These are phyloP conservation scores for Magnusiomyces suaveolens DNA, from an alignment of 1,139 yeast species.

Conservation along the genomic window DNA sequence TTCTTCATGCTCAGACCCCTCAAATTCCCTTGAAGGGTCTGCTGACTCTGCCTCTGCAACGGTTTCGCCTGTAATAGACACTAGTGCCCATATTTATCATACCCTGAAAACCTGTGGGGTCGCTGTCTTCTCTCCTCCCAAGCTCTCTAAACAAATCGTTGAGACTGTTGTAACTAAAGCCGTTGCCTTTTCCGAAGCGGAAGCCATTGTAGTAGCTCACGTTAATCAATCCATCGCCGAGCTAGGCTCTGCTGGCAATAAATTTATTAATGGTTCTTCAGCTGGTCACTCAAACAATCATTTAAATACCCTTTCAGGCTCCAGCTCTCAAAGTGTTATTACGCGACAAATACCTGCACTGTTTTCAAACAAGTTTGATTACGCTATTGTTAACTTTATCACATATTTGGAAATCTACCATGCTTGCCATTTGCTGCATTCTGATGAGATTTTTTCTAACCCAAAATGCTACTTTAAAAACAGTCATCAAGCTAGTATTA, in stretches of 20 bases:
- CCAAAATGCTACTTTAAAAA: neutral
- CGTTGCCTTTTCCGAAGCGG: neutral
- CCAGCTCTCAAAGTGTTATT: neutral
- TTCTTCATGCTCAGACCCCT: neutral
- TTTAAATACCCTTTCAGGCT: neutral
- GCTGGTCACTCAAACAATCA: neutral
- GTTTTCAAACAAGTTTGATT: conserved; percentile 2
- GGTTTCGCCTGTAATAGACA: neutral
- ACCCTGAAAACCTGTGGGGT: conserved; percentile 4
- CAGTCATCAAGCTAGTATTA: too few relatives aligned
- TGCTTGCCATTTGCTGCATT: neutral
- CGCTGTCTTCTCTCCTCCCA: conserved; percentile 1
- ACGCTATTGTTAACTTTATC: conserved; percentile 2
- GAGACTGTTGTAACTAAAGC: neutral
- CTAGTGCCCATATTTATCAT: conserved; percentile 1
- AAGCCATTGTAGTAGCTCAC: neutral
- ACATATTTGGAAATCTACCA: conserved; percentile 2
- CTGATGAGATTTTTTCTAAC: neutral
- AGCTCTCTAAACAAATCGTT: neutral
- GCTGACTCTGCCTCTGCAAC: neutral
- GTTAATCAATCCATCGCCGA: neutral
- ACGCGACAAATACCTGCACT: neutral
- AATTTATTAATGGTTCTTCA: neutral
- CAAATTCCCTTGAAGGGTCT: neutral
- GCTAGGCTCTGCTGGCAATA: neutral